Evolutionary conservation across 2,329 filamentous ascomycete species (phyloP).

Genomic region (Claviceps purpurea): DNA sequence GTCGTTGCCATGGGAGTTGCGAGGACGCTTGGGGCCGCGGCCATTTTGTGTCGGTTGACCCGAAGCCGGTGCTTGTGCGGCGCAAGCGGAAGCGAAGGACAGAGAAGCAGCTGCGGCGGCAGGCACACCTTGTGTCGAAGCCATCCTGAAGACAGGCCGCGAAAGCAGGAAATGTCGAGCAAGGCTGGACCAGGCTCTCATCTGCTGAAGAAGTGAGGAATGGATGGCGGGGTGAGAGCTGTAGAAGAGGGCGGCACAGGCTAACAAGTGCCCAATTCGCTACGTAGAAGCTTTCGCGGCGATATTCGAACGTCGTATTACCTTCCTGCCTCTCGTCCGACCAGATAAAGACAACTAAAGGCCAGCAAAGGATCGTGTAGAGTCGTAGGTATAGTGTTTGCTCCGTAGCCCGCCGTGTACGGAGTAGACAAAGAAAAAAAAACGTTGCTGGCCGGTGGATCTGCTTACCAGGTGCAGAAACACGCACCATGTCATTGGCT

Average conservation of each 20-base stretch:
- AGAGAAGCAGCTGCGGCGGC: not conserved
- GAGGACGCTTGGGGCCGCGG: slow-evolving; percentile 1
- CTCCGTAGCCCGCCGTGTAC: too few relatives aligned
- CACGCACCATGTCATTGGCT: slow-evolving; percentile 3
- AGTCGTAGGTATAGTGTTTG: not conserved
- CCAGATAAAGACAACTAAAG: too few relatives aligned
- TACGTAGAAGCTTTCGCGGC: too few relatives aligned
- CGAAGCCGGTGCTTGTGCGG: not conserved
- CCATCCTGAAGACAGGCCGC: slow-evolving; percentile 6
- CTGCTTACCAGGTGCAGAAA: slow-evolving; percentile 3
- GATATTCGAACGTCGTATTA: too few relatives aligned
- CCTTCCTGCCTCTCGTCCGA: too few relatives aligned
- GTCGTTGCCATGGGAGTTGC: not conserved
- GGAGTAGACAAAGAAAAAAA: not conserved
- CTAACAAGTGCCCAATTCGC: not conserved
- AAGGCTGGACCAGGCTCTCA: slow-evolving; percentile 7
- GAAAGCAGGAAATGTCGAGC: not conserved
- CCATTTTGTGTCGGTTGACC: slow-evolving; percentile 1
- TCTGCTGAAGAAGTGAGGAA: slow-evolving; percentile 1
- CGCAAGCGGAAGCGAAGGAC: not conserved
- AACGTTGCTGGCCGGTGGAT: slow-evolving; percentile 1
- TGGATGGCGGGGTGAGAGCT: not conserved
- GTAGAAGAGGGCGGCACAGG: not conserved
- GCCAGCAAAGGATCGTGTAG: too few relatives aligned
- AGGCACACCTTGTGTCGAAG: slow-evolving; percentile 4